Conservation (phyloP, 768 basidiomycete genomes). For the Amanita pallidorosea region DNA sequence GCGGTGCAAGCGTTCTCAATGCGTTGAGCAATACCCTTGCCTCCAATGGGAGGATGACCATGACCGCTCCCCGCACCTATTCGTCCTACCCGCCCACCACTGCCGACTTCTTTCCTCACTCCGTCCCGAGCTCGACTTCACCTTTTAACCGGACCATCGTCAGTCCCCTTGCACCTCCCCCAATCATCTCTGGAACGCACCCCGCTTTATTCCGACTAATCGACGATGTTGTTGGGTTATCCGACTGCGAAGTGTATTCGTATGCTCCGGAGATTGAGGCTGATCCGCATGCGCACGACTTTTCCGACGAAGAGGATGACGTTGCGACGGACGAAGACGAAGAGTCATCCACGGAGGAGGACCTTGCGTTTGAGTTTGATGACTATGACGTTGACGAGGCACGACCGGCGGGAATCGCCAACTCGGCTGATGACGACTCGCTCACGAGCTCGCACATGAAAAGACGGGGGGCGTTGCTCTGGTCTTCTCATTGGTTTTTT, state of each 20-base stretch:
- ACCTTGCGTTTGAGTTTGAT: conserved; percentile 69
- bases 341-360: conserved; percentile 61
- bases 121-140: conserved; percentile 60
- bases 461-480: conserved; percentile 73
- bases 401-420: conserved; percentile 26
- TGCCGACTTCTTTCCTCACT: conserved; percentile 67
- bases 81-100: conserved; percentile 75
- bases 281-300: conserved; percentile 86
- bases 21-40: conserved; percentile 77
- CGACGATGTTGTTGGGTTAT: conserved; percentile 81
- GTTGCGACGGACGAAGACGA: conserved; percentile 55
- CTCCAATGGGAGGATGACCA: conserved; percentile 57
- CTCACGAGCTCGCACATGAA: conserved; percentile 33
- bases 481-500: conserved; percentile 98
- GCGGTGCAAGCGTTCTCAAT: conserved; percentile 70
- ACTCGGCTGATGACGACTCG: conserved; percentile 23
- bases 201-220: conserved; percentile 81
- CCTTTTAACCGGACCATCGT: conserved; percentile 46
- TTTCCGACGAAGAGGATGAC: conserved; percentile 73
- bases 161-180: conserved; percentile 62
- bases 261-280: conserved; percentile 89
- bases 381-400: conserved; percentile 66
- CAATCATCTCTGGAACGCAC: conserved; percentile 75
- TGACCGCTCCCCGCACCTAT: conserved; percentile 68
- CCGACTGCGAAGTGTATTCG: conserved; percentile 92